These are phyloP conservation scores for Biscutella laevigata DNA, from an alignment of 441 rosid species.

Conservation along the genomic window DNA sequence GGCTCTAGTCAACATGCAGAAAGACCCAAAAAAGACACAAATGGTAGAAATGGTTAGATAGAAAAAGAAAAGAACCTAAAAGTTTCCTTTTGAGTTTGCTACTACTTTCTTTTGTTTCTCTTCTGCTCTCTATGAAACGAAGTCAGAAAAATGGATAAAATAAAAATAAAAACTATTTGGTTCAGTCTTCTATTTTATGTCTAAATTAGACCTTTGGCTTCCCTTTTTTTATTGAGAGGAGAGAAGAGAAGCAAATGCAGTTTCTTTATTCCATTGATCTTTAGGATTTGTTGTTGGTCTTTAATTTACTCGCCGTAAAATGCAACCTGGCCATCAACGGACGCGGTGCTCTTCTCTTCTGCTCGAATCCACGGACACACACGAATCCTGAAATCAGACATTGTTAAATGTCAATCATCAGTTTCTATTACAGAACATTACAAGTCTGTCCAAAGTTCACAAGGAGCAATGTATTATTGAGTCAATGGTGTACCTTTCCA, in stretches of 20 bases:
- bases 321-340: conserved; percentile 78
- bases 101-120: neutral
- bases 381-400: conserved; percentile 59
- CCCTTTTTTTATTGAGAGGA: conserved; percentile 16
- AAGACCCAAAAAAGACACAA: neutral
- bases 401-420: neutral
- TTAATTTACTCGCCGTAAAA: conserved; percentile 55
- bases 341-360: conserved; percentile 62
- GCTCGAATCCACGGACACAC: conserved; percentile 91
- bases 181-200: neutral
- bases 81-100: neutral
- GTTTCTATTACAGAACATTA: neutral
- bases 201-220: neutral
- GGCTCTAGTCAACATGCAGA: no score
- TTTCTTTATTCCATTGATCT: neutral
- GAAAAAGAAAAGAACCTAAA: neutral
- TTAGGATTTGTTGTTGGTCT: conserved; percentile 28
- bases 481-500: conserved; percentile 72
- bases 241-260: neutral
- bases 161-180: neutral
- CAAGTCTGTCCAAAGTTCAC: neutral
- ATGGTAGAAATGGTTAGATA: conserved; percentile 13
- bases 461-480: neutral
- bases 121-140: conserved; percentile 5
- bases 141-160: neutral